Conservation (phyloP, 495 filamentous ascomycete genomes). For the Sphaerosporella brunnea region DNA sequence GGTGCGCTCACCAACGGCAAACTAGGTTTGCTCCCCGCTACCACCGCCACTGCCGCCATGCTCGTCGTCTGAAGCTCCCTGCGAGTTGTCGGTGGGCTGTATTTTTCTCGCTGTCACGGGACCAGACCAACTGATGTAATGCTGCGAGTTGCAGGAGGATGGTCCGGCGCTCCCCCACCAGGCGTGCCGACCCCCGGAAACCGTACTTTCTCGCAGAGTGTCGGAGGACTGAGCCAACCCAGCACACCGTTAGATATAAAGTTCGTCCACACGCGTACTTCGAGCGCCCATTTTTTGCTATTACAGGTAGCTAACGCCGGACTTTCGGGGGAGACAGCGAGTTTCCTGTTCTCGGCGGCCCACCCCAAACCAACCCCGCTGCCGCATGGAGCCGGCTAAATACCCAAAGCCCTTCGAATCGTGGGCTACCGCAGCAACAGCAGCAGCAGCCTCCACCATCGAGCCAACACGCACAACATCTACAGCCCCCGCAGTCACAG, state of each 20-base stretch:
- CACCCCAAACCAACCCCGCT: slow-evolving; percentile 19
- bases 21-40: slow-evolving; percentile 20
- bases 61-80: too few species aligned
- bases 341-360: slow-evolving; percentile 24
- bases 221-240: slow-evolving; percentile 19
- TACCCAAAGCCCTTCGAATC: slow-evolving; percentile 18
- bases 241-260: slow-evolving; percentile 23
- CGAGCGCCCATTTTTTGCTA: neutral
- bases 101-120: too few species aligned
- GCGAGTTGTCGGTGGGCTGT: too few species aligned
- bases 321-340: slow-evolving; percentile 11
- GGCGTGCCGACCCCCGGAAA: slow-evolving; percentile 22
- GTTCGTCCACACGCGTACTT: slow-evolving; percentile 7
- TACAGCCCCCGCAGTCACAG: slow-evolving; percentile 3
- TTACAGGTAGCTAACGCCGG: neutral
- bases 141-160: slow-evolving; percentile 17
- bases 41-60: too few species aligned
- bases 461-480: slow-evolving; percentile 2
- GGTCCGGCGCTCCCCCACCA: slow-evolving; percentile 22
- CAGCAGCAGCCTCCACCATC: neutral
- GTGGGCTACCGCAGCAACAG: slow-evolving; percentile 13
- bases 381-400: slow-evolving; percentile 25
- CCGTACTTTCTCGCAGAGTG: slow-evolving; percentile 22
- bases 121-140: neutral
- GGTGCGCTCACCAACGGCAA: slow-evolving; percentile 22